A percentile compares a stretch with the other conserved stretches of the same genome.
These are phyloP conservation scores for Tubosaeta brunneosetosa DNA, from an alignment of 768 basidiomycete genomes.

Conservation along the genomic window DNA sequence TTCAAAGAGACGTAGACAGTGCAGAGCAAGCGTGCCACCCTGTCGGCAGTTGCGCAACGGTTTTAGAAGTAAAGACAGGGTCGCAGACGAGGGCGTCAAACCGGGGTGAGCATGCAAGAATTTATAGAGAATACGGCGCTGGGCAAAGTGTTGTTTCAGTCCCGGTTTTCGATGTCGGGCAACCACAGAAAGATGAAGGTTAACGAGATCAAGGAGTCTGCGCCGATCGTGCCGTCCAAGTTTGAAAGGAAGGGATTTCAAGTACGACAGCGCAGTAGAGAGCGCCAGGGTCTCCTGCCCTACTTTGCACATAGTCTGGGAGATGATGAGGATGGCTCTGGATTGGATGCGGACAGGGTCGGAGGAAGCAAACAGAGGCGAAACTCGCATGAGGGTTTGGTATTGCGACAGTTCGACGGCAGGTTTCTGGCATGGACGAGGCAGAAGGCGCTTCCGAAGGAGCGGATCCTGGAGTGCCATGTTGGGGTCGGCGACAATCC, in stretches of 20 bases:
- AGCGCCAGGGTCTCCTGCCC: conserved; percentile 38
- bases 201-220: conserved; percentile 47
- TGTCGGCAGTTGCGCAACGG: conserved; percentile 44
- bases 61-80: conserved; percentile 55
- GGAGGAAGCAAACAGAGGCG: conserved; percentile 34
- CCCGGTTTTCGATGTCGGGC: conserved; percentile 32
- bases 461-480: not conserved
- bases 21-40: conserved; percentile 53
- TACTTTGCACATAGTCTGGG: conserved; percentile 43
- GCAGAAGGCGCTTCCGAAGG: conserved; percentile 12
- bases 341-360: conserved; percentile 36
- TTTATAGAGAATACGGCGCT: conserved; percentile 40
- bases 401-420: conserved; percentile 27
- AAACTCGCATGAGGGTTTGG: conserved; percentile 38
- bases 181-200: conserved; percentile 40
- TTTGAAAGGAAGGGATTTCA: conserved; percentile 43
- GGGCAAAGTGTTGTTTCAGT: conserved; percentile 40
- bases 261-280: conserved; percentile 44
- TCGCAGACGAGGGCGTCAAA: conserved; percentile 54
- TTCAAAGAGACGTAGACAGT: conserved; percentile 42
- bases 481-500: conserved; percentile 6
- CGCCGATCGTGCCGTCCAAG: conserved; percentile 34
- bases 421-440: conserved; percentile 10
- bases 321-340: conserved; percentile 41
- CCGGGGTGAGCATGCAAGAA: conserved; percentile 44